Evolutionary conservation across 441 rosid species (phyloP).

Genomic region (Raphanus hybrid): DNA sequence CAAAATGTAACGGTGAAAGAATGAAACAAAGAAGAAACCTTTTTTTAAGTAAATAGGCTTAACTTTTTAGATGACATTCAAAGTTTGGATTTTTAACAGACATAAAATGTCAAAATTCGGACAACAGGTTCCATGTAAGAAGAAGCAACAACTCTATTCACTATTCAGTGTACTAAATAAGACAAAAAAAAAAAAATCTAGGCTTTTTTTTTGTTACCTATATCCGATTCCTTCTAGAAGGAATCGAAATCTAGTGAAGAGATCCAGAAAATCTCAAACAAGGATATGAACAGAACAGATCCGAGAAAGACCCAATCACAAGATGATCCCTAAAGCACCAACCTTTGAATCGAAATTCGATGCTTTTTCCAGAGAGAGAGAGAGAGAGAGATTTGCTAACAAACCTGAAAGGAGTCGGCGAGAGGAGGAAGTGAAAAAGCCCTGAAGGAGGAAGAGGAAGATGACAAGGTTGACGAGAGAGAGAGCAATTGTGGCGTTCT

Average conservation of each 20-base stretch:
- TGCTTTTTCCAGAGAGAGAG: no score
- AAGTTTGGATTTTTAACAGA: not conserved
- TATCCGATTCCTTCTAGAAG: not conserved
- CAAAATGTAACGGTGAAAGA: constrained; percentile 3
- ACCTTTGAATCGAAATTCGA: constrained; percentile 20
- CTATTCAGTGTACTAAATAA: not conserved
- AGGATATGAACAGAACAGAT: constrained; percentile 18
- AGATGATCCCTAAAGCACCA: constrained; percentile 22
- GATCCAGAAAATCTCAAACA: no score
- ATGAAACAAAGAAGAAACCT: not conserved
- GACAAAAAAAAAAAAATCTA: not conserved
- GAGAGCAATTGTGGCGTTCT: constrained; percentile 71
- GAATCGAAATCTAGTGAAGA: not conserved
- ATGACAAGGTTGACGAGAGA: constrained; percentile 60
- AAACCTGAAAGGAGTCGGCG: constrained; percentile 39
- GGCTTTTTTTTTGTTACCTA: not conserved
- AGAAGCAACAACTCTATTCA: not conserved
- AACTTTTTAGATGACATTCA: not conserved
- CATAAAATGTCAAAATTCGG: not conserved
- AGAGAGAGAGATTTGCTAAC: not conserved
- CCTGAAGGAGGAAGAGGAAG: constrained; percentile 67
- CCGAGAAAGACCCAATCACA: constrained; percentile 19
- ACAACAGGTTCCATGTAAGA: not conserved
- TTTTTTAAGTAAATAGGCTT: no score
- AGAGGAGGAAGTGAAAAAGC: constrained; percentile 46